Evolutionary conservation across 2,329 filamentous ascomycete species (phyloP), one percentile per base, ranked within the genome.

Genomic region (Botryosphaeria agaves): DNA sequence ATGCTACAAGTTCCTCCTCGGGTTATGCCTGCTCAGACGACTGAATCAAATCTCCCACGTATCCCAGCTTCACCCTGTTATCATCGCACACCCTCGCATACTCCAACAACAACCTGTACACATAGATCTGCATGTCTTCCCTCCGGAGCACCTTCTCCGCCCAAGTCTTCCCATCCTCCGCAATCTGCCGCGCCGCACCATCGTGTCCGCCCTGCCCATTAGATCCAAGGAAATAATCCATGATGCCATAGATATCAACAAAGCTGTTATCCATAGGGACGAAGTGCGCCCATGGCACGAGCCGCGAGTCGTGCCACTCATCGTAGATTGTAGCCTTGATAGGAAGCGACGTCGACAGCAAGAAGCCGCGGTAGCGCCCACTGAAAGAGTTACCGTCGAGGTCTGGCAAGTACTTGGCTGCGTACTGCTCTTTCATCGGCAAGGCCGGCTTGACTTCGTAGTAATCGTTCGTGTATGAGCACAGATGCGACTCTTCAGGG

Each of bases 241-340:
- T 63, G 32, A 82, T 72, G 26, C 69, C 72, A 36, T 73, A 84
- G 42, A 78, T 65, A 40, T 85, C 81, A 20, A 67, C 56, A 42
- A 75, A 84, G 1, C 72, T 67, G 43, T 69, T 78, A 46, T 84
- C 76, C 66, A 87, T 73, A 11, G 81, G 81, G 2, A 84, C 73
- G 42, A 81, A 87, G 51, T 89, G 81, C 43, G 72, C 71, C 80
- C 81, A 89, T 0, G 77, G 64, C 2, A 82, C 59, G 2, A 87
- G 59, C 41, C 47, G 59, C 42, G 39, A 60, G 47, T 85, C 79
- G 44, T 85, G 80, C 81, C 80, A 89, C 48, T 89, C 81, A 14
- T 69, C 64, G 54, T 75, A 89, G 14, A 87, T 58, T 0, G 80
- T 83, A 5, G 75, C 70, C 55, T 87, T 89, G 54, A 89, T 69